A percentile compares a stretch with the other conserved stretches of the same genome.
phyloP scores from a whole-genome alignment of 1,284 basidiomycete species.

The Rhodotorula glutinis region DNA sequence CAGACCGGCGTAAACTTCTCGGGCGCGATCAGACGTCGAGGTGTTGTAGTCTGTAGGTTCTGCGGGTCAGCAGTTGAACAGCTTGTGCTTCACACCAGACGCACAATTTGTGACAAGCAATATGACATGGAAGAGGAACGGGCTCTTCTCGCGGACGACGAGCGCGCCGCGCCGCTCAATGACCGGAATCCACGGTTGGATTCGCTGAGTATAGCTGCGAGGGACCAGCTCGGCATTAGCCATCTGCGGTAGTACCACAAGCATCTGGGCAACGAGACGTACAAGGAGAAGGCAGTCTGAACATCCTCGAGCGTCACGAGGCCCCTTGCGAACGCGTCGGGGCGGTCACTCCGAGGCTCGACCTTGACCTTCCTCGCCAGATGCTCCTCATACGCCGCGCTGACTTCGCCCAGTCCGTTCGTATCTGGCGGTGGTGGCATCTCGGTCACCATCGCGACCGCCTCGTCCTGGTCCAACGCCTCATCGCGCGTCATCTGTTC shows the following conservation, averaged over 20 bases:
- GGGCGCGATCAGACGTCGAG: conserved; percentile 18
- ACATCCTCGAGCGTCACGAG: conserved; percentile 32
- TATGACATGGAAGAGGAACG: conserved; percentile 36
- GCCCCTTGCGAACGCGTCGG: conserved; percentile 31
- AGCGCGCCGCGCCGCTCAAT: conserved; percentile 16
- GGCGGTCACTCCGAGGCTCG: conserved; percentile 11
- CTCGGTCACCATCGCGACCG: background rate
- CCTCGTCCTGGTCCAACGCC: conserved; percentile 8
- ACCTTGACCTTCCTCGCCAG: conserved; percentile 9
- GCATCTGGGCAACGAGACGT: too few relatives aligned
- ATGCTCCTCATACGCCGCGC: conserved; percentile 14
- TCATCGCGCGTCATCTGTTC: conserved; percentile 28
- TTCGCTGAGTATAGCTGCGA: conserved; percentile 30
- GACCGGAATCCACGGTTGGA: conserved; percentile 34
- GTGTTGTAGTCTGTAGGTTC: conserved; percentile 39
- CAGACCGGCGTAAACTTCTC: conserved; percentile 34
- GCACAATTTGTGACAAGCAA: conserved; percentile 34
- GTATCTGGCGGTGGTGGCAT: background rate
- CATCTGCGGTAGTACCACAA: too few relatives aligned
- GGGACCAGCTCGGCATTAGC: too few relatives aligned
- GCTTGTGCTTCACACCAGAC: too few relatives aligned
- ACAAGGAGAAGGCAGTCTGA: conserved; percentile 30
- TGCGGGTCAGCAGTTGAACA: too few relatives aligned
- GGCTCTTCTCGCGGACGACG: conserved; percentile 18
- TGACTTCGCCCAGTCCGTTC: background rate